phyloP scores from a whole-genome alignment of 2,329 filamentous ascomycete genomes.

The Cordyceps fumosorosea region DNA sequence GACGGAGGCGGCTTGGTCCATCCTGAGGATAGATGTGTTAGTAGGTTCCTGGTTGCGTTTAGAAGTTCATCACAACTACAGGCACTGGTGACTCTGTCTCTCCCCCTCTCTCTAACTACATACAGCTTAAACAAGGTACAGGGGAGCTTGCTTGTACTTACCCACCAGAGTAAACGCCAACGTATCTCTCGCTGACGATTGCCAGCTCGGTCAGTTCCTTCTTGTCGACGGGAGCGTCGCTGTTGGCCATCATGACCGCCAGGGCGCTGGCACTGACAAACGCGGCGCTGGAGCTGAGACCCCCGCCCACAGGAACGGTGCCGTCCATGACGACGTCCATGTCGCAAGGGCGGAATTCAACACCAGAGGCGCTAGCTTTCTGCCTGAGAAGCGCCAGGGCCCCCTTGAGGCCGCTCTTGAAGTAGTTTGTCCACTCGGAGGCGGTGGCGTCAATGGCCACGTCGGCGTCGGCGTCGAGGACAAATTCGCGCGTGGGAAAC shows the following conservation, averaged over 20 bases:
- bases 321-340: constrained; percentile 90
- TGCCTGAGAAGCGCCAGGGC: constrained; percentile 71
- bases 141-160: constrained; percentile 35
- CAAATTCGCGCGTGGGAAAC: constrained; percentile 70
- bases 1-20: constrained; percentile 96
- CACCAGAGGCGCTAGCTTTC: constrained; percentile 47
- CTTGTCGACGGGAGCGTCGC: constrained; percentile 73
- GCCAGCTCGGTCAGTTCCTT: constrained; percentile 87
- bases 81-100: neutral
- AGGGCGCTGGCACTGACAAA: constrained; percentile 88
- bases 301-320: constrained; percentile 84
- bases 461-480: constrained; percentile 53
- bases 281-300: constrained; percentile 87
- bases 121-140: neutral
- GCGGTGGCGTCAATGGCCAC: constrained; percentile 79
- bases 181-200: constrained; percentile 87
- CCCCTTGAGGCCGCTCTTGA: constrained; percentile 83
- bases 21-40: constrained; percentile 43
- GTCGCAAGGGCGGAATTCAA: constrained; percentile 53
- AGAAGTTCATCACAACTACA: neutral
- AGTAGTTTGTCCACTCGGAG: constrained; percentile 98
- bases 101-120: neutral
- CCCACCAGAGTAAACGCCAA: constrained; percentile 95
- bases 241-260: constrained; percentile 81
- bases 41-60: neutral